Percentiles rank a stretch among this genome's conserved stretches.
Evolutionary conservation across 192 early-diverging fungal genomes (phyloP).

Genomic region (Coemansia sp.): DNA sequence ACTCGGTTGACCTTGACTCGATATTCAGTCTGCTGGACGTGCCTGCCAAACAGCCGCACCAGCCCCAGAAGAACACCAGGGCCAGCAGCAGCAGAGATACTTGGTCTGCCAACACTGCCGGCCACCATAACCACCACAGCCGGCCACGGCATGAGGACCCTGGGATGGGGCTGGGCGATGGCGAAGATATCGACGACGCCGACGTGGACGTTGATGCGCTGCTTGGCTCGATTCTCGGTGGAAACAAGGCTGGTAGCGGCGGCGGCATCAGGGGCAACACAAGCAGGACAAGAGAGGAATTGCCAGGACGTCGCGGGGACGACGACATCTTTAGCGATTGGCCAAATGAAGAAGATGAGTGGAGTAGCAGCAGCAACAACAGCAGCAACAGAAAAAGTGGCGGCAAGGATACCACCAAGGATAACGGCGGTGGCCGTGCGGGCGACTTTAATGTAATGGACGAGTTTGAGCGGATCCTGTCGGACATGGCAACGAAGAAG

Average conservation of each 20-base stretch:
- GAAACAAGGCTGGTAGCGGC: not conserved
- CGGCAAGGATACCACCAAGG: too few species aligned
- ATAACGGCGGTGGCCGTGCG: not conserved
- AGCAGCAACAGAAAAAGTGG: not conserved
- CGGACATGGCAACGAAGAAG: conserved; percentile 33
- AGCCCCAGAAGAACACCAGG: not conserved
- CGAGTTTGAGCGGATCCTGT: conserved; percentile 48
- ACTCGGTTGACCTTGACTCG: conserved; percentile 20
- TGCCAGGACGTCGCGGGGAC: too few species aligned
- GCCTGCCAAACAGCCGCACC: not conserved
- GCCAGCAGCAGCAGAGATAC: too few species aligned
- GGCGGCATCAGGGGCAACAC: conserved; percentile 7
- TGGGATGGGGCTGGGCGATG: not conserved
- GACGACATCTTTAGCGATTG: conserved; percentile 1
- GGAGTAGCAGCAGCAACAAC: not conserved
- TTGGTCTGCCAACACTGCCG: too few species aligned
- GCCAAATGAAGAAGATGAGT: too few species aligned
- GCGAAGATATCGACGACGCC: not conserved
- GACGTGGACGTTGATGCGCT: conserved; percentile 25
- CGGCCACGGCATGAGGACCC: not conserved
- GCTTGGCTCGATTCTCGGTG: conserved; percentile 2
- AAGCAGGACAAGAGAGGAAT: too few species aligned
- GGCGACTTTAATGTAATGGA: conserved; percentile 26
- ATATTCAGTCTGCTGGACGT: conserved; percentile 35
- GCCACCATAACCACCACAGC: too few species aligned